These are phyloP conservation scores for Globisporangium spinosum DNA, from an alignment of 352 stramenopile genomes.

Conservation along the genomic window DNA sequence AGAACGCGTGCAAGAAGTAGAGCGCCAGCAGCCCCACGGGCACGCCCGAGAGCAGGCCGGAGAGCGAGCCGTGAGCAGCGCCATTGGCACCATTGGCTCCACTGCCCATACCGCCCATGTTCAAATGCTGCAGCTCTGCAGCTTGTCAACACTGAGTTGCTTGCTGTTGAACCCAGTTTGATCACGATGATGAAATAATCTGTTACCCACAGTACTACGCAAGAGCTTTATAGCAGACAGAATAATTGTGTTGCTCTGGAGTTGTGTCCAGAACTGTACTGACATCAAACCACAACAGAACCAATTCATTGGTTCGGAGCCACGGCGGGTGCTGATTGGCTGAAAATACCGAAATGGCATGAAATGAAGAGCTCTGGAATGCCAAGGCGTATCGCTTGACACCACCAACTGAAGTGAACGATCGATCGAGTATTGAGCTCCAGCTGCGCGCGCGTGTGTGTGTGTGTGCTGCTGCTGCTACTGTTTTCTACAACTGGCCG, in stretches of 20 bases:
- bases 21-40: conserved; percentile 57
- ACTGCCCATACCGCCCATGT: not conserved
- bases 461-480: not conserved
- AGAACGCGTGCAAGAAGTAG: conserved; percentile 80
- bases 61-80: not conserved
- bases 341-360: conserved; percentile 17
- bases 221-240: not conserved
- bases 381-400: not conserved
- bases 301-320: conserved; percentile 9
- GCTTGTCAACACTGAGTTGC: conserved; percentile 1
- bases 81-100: too few relatives aligned
- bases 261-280: not conserved
- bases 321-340: conserved; percentile 28
- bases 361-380: conserved; percentile 5
- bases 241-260: not conserved
- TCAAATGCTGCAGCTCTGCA: not conserved
- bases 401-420: conserved; percentile 2
- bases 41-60: conserved; percentile 24
- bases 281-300: not conserved
- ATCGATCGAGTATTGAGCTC: not conserved
- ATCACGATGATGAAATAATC: not conserved
- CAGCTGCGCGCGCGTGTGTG: not conserved
- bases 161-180: conserved; percentile 11
- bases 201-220: not conserved
- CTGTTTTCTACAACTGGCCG: not conserved